phyloP scores from a whole-genome alignment of 805 yeast genomes.

The Hemisphaericaspora nanyangensis region DNA sequence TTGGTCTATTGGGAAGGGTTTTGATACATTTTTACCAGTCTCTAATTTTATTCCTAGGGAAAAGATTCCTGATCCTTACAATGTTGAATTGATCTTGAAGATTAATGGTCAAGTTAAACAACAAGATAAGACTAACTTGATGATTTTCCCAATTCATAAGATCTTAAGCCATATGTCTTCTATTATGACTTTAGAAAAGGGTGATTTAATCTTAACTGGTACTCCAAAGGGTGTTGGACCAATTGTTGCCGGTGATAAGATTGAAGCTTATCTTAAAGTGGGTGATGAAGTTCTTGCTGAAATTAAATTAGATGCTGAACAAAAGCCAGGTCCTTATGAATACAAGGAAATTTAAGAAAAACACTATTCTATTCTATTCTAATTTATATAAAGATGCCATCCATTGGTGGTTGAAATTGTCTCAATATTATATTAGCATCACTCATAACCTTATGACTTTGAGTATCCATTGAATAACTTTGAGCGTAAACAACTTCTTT shows the following conservation, averaged over 20 bases:
- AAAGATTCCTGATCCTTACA: constrained; percentile 67
- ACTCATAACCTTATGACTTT: constrained; percentile 65
- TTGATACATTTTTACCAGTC: constrained; percentile 93
- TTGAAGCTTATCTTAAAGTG: constrained; percentile 59
- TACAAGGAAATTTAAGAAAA: constrained; percentile 27
- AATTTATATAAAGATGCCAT: constrained; percentile 32
- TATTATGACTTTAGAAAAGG: constrained; percentile 88
- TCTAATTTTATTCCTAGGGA: constrained; percentile 66
- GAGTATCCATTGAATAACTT: constrained; percentile 85
- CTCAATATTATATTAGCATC: constrained; percentile 73
- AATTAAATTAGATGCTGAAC: constrained; percentile 50
- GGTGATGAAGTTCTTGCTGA: constrained; percentile 56
- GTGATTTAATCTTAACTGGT: constrained; percentile 90
- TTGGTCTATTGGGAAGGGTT: constrained; percentile 95
- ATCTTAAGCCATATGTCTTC: constrained; percentile 76
- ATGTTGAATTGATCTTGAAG: constrained; percentile 56
- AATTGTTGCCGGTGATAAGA: constrained; percentile 70
- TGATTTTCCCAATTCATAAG: constrained; percentile 84
- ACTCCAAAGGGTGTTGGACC: constrained; percentile 98
- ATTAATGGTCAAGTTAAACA: constrained; percentile 74
- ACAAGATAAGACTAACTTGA: constrained; percentile 69
- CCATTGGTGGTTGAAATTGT: constrained; percentile 39
- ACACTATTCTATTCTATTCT: not conserved
- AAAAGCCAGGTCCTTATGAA: constrained; percentile 45
- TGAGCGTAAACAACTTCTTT: constrained; percentile 90